Evolutionary conservation across 495 filamentous ascomycete genomes (phyloP).

Genomic region (Delitschia confertaspora): DNA sequence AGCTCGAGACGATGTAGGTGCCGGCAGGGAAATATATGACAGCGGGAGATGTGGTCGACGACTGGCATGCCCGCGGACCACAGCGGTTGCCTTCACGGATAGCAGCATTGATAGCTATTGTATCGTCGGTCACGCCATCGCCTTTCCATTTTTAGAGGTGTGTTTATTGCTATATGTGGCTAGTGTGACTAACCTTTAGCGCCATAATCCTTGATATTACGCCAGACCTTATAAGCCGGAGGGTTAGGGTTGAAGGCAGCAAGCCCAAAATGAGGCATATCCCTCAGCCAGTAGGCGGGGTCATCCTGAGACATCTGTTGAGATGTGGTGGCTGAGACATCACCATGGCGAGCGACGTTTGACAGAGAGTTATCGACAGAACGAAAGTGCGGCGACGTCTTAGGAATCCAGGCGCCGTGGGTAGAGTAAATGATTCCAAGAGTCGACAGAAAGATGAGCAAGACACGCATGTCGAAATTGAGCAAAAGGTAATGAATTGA

Average conservation of each 20-base stretch:
- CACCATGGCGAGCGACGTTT: too few species aligned
- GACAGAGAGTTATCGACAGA: too few species aligned
- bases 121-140: slow-evolving; percentile 77
- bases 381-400: too few species aligned
- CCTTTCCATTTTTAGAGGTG: slow-evolving; percentile 36
- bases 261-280: slow-evolving; percentile 26
- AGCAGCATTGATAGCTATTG: slow-evolving; percentile 78
- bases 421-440: too few species aligned
- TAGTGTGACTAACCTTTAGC: slow-evolving; percentile 25
- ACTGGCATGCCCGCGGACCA: slow-evolving; percentile 60
- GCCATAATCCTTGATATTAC: slow-evolving; percentile 67
- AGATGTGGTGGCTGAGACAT: too few species aligned
- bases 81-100: slow-evolving; percentile 71
- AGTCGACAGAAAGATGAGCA: too few species aligned
- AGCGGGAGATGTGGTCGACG: slow-evolving; percentile 55
- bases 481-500: too few species aligned
- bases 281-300: slow-evolving; percentile 21
- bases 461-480: too few species aligned
- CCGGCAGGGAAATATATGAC: slow-evolving; percentile 35
- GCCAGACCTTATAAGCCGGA: slow-evolving; percentile 61
- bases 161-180: neutral
- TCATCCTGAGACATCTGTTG: too few species aligned
- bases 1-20: slow-evolving; percentile 28
- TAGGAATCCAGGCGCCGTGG: too few species aligned
- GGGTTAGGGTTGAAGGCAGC: slow-evolving; percentile 29